Evolutionary conservation across 176 grass and related monocot species (phyloP), one percentile per base, ranked within the genome.

Genomic region (Juncus inflexus): DNA sequence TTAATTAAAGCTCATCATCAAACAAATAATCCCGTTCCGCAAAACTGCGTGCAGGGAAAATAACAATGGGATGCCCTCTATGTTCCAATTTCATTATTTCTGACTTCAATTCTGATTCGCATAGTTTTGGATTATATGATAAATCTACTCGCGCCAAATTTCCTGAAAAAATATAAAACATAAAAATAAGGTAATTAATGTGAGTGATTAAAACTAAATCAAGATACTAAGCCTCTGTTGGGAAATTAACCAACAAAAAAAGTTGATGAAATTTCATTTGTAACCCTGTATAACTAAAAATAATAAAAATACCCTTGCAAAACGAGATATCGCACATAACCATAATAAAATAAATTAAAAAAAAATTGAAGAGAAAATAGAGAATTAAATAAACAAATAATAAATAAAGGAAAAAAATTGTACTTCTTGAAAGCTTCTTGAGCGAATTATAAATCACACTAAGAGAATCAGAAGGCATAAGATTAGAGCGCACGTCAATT

Each of bases 401-500:
- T 37, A 41, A 42, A 14, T 15, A 79, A 35, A 50, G 43, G 62
- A 12, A 41, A 16, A 60, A 63, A 15, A 42, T 13, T 47, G 51
- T 28, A 83, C 81, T 74, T 50, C 58, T 61, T 50, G 68, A 83
- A 16, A 66, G 55, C 56, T 56, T 55, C 36, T 59, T 55, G 9
- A 78, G 53, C 55, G 74, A 74, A 62, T 61, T 63, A 37, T 66
- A 67, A 83, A 83, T 78, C 63, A 78, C 51, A 66, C 62, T 9
- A 39, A 67, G 14, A 37, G 81, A 83, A 62, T 63, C 68, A 63
- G 74, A 55, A 50, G 81, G 81, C 81, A 83, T 83, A 37, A 83
- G 61, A 74, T 83, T 83, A 74, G 42, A 70, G 67, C 60, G 62
- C 35, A 74, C 81, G 49, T 83, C 61, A 42, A 83, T 74, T 10